phyloP scores from a whole-genome alignment of 495 filamentous ascomycete genomes.

The Neurospora tetrasperma region DNA sequence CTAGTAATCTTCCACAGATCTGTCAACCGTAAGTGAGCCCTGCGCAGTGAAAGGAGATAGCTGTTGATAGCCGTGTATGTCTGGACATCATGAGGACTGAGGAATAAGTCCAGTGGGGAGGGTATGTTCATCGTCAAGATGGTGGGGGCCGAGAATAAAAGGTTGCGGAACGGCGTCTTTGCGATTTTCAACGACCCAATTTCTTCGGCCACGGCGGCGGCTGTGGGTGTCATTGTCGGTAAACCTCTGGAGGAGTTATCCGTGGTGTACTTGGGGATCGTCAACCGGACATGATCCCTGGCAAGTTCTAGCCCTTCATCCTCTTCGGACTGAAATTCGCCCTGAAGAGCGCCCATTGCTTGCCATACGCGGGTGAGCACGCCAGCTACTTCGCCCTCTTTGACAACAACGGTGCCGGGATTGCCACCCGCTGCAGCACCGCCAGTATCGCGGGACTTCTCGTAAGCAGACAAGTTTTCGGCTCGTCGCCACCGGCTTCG shows the following conservation, averaged over 20 bases:
- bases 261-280: slow-evolving; percentile 37
- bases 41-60: slow-evolving; percentile 74
- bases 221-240: slow-evolving; percentile 12
- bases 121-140: slow-evolving; percentile 59
- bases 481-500: slow-evolving; percentile 43
- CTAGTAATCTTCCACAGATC: slow-evolving; percentile 75
- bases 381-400: slow-evolving; percentile 74
- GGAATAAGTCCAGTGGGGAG: slow-evolving; percentile 79
- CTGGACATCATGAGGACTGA: slow-evolving; percentile 61
- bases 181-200: slow-evolving; percentile 22
- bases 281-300: slow-evolving; percentile 62
- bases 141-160: slow-evolving; percentile 71
- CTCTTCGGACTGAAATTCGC: slow-evolving; percentile 55
- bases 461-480: slow-evolving; percentile 40
- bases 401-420: slow-evolving; percentile 51
- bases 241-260: background rate
- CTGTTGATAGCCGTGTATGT: slow-evolving; percentile 75
- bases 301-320: slow-evolving; percentile 73
- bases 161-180: slow-evolving; percentile 57
- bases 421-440: slow-evolving; percentile 5
- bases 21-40: slow-evolving; percentile 70
- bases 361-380: slow-evolving; percentile 68
- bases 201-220: slow-evolving; percentile 8
- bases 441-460: slow-evolving; percentile 29
- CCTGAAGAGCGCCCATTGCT: slow-evolving; percentile 59